Evolutionary conservation across 2,329 filamentous ascomycete species (phyloP).

Genomic region (Ophiostoma tasmaniense): DNA sequence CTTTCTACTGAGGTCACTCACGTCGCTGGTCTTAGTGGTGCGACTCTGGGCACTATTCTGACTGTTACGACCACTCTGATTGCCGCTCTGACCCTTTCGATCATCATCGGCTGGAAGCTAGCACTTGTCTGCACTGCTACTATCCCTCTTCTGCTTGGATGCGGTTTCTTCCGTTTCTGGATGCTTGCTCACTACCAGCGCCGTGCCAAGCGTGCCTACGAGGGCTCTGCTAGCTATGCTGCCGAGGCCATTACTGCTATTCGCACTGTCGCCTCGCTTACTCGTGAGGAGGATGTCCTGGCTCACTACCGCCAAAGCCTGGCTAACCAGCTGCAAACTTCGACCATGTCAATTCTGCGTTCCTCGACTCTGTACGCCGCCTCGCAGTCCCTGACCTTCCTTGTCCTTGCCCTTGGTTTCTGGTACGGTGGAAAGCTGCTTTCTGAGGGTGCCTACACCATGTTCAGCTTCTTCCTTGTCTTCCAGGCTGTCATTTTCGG

Average conservation of each 20-base stretch:
- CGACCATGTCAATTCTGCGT: constrained; percentile 64
- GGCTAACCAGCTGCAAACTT: constrained; percentile 55
- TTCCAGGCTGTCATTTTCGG: constrained; percentile 86
- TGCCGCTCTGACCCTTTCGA: constrained; percentile 51
- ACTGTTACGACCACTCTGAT: constrained; percentile 73
- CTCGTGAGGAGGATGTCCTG: constrained; percentile 75
- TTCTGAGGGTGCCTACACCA: constrained; percentile 57
- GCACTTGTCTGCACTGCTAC: constrained; percentile 35
- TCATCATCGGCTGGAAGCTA: constrained; percentile 37
- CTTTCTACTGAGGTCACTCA: constrained; percentile 84
- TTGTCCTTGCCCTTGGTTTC: constrained; percentile 79
- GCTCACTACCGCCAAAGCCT: constrained; percentile 60
- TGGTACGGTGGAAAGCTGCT: constrained; percentile 84
- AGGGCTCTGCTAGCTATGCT: constrained; percentile 74
- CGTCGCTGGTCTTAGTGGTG: constrained; percentile 77
- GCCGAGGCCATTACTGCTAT: constrained; percentile 92
- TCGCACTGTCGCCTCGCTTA: constrained; percentile 84
- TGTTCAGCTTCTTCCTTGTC: constrained; percentile 88
- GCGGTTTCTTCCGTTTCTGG: constrained; percentile 52
- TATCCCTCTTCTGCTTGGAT: constrained; percentile 33
- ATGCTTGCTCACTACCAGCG: constrained; percentile 60
- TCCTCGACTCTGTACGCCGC: constrained; percentile 74
- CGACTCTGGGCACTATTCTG: constrained; percentile 77
- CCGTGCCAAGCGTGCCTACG: constrained; percentile 71
- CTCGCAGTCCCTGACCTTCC: constrained; percentile 75